Conservation (phyloP, 768 basidiomycete species). For the Lactarius hatsudake region DNA sequence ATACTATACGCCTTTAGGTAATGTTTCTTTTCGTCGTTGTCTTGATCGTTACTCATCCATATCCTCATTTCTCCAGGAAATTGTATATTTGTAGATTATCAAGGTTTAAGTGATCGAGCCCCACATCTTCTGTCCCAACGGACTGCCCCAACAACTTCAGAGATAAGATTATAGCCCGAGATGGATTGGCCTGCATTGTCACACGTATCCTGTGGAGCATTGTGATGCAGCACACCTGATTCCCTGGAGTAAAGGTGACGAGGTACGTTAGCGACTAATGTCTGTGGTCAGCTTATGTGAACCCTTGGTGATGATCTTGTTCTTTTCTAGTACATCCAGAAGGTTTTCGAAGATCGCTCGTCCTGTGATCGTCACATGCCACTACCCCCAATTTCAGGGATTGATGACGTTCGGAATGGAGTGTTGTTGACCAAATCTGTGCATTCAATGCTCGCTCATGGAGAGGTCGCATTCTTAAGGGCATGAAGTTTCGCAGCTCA, state of each 20-base stretch:
- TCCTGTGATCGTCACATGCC: no score
- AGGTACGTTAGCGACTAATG: no score
- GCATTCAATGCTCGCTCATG: no score
- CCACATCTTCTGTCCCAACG: not conserved
- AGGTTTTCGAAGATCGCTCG: no score
- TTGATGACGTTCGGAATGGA: no score
- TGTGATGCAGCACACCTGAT: not conserved
- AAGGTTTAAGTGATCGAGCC: not conserved
- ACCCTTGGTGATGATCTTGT: no score
- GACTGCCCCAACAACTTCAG: not conserved
- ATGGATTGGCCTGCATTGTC: not conserved
- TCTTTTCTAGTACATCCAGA: no score
- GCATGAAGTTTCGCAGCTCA: no score
- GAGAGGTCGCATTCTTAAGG: no score
- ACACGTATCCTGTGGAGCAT: accelerated
- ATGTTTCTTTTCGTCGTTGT: not conserved
- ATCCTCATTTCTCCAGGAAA: not conserved
- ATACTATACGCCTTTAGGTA: constrained; percentile 2
- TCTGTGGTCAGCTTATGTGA: no score
- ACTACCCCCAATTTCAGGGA: no score
- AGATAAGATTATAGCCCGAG: not conserved
- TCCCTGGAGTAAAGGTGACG: not conserved
- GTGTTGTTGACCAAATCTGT: no score
- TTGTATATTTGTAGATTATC: not conserved
- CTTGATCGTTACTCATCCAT: not conserved